Evolutionary conservation across 2,329 filamentous ascomycete species (phyloP), one percentile per base, ranked within the genome.

Genomic region (Botryotinia calthae): DNA sequence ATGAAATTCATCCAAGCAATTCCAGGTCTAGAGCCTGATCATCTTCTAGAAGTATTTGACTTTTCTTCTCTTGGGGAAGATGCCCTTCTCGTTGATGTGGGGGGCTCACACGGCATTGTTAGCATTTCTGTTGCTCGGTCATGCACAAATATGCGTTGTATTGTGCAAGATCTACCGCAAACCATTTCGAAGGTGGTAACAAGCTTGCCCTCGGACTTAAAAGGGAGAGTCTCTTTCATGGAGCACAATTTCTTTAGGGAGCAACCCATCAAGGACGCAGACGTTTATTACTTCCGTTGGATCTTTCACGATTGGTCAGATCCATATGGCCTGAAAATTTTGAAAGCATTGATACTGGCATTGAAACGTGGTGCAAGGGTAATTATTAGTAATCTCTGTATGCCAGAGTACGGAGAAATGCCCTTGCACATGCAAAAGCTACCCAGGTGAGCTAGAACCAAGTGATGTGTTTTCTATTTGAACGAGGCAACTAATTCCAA

Each of bases 281-380:
- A 79, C 3, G 78, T 77, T 1, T 82, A 82, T 70, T 81, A 79
- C 74, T 73, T 81, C 40, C 77, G 76, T 51, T 72, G 76, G 69
- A 77, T 82, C 28, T 74, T 83, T 2, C 81, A 83, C 70, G 80
- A 83, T 63, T 82, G 79, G 77, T 78, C 79, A 0, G 80, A 82
- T 68, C 75, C 73, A 40, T 75, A 78, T n/a, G 78, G 79, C 18
- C 61, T 73, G 9, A 70, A 73, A 12, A 82, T 83, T 28, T 69
- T 83, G 22, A 73, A 67, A 46, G 75, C 80, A 44, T 74, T 81
- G 37, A 74, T 75, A 48, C 70, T 70, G 14, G 77, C n/a, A n/a
- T n/a, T n/a, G n/a, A n/a, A n/a, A n/a, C n/a, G n/a, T n/a, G n/a
- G n/a, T n/a, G n/a, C n/a, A n/a, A n/a, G n/a, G n/a, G n/a, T n/a